phyloP scores from a whole-genome alignment of 1,284 basidiomycete species.

The Rhodotorula sp. region DNA sequence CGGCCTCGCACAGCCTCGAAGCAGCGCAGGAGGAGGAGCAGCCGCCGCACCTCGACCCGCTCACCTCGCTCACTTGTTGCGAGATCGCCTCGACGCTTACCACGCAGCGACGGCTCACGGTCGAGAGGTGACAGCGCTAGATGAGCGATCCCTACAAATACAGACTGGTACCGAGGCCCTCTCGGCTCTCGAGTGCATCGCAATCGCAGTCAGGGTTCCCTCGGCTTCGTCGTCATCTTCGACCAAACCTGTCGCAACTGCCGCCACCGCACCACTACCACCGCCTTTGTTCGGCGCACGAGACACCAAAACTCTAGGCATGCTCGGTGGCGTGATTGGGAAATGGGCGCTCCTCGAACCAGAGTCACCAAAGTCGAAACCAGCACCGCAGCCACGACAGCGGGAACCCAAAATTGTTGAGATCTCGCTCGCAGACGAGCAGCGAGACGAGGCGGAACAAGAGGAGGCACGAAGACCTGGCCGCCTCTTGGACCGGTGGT shows the following conservation, averaged over 20 bases:
- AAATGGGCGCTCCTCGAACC: slow-evolving; percentile 35
- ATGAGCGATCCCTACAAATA: neutral
- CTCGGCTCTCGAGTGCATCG: neutral
- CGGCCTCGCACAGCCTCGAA: slow-evolving; percentile 1
- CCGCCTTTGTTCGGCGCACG: slow-evolving; percentile 33
- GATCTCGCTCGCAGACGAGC: slow-evolving; percentile 20
- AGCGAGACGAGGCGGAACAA: neutral
- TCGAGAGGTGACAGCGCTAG: too few relatives aligned
- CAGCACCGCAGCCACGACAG: too few relatives aligned
- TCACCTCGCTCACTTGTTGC: slow-evolving; percentile 1
- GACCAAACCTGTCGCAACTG: neutral
- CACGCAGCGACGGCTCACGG: neutral
- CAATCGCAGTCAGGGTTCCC: neutral
- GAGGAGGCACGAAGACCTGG: neutral
- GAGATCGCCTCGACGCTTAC: slow-evolving; percentile 9
- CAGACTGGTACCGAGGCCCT: neutral
- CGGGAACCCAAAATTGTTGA: slow-evolving; percentile 18
- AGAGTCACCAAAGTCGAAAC: neutral
- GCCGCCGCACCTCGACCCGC: neutral
- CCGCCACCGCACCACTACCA: neutral
- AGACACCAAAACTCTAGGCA: slow-evolving; percentile 33
- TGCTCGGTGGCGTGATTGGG: slow-evolving; percentile 34
- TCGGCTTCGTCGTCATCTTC: neutral
- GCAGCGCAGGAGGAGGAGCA: too few relatives aligned
- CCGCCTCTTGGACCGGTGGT: neutral